Base-by-base conservation (phyloP, 2,329 filamentous ascomycete genomes). In the Thielaviopsis ethacetica region DNA sequence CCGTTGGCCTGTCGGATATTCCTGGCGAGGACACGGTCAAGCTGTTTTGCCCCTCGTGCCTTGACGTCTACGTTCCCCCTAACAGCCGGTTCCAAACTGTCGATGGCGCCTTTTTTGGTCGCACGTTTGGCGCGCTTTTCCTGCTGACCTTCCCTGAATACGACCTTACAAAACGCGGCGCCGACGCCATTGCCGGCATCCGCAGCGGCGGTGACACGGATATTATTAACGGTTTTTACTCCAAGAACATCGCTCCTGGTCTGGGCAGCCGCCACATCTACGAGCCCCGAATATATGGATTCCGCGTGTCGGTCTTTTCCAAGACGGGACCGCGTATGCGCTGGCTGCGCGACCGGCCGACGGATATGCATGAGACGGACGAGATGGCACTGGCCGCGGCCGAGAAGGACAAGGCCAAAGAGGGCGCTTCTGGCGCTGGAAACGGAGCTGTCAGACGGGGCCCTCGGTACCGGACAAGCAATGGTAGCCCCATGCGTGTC, bases 121-220 rank as follows among this genome's bases (percentile, higher is more conserved):
- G 93, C 58, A 98, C 93, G 0, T 98, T 98, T 70, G 91, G 91
- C 62, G 90, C 90, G 53, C 82, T 98, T 61, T 98, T 98, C 75
- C 89, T 98, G 70, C 91, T 98, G 76, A 98, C 91, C 47, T 98
- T 97, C 71, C 91, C 93, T 41, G 93, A 98, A 68, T 86, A 96
- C 68, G 90, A 96, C 65, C 82, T 97, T 61, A 84, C 84, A 34
- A 84, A 86, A 67, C 82, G 83, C 65, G 84, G 84, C 59, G 74
- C 76, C 58, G 79, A 85, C 55, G 73, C 78, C n/a, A 72, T 85
- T 59, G 64, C 63, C n/a, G 62, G 63, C 22, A 61, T 70, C 71
- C 63, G 65, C 65, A 63, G 67, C 71, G 30, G 67, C 69, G 21
- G 63, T 71, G 38, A 62, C 70, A 47, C 81, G 21, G 68, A 69